Evolutionary conservation across 257 asterid species (phyloP).

Genomic region (Primulina huaijiensis): DNA sequence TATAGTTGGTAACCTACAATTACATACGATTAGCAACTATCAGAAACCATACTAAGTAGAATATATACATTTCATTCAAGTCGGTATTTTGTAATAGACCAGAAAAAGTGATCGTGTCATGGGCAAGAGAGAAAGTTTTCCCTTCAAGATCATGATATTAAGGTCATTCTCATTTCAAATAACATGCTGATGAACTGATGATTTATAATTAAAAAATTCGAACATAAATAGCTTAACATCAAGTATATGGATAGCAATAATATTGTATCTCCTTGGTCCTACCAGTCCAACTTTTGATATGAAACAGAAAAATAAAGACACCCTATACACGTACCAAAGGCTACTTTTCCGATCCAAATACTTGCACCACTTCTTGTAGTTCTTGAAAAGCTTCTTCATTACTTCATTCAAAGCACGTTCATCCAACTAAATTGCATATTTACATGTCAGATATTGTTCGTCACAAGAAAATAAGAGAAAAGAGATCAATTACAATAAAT

Average conservation of each 20-base stretch:
- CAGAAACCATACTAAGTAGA: slow-evolving; percentile 7
- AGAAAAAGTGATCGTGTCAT: too few species aligned
- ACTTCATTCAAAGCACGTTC: slow-evolving; percentile 73
- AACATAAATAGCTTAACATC: too few species aligned
- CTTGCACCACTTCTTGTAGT: slow-evolving; percentile 83
- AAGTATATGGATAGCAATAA: too few species aligned
- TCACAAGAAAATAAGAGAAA: not conserved
- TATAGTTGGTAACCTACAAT: slow-evolving; percentile 45
- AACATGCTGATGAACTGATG: too few species aligned
- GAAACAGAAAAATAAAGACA: too few species aligned
- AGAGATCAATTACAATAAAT: too few species aligned
- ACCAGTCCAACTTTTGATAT: too few species aligned
- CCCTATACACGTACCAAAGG: slow-evolving; percentile 40
- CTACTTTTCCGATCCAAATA: slow-evolving; percentile 74
- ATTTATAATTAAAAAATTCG: too few species aligned
- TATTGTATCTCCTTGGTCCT: too few species aligned
- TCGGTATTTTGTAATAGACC: not conserved
- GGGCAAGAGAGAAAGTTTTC: too few species aligned
- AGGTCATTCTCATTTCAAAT: too few species aligned
- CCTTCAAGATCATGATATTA: too few species aligned
- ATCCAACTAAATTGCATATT: slow-evolving; percentile 48
- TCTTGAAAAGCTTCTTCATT: slow-evolving; percentile 73
- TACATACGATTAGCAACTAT: slow-evolving; percentile 5
- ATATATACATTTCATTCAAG: not conserved
- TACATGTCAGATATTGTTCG: not conserved